A percentile compares a stretch with the other conserved stretches of the same genome.
Conservation (phyloP, 441 rosid species). For the Adansonia gregorii region DNA sequence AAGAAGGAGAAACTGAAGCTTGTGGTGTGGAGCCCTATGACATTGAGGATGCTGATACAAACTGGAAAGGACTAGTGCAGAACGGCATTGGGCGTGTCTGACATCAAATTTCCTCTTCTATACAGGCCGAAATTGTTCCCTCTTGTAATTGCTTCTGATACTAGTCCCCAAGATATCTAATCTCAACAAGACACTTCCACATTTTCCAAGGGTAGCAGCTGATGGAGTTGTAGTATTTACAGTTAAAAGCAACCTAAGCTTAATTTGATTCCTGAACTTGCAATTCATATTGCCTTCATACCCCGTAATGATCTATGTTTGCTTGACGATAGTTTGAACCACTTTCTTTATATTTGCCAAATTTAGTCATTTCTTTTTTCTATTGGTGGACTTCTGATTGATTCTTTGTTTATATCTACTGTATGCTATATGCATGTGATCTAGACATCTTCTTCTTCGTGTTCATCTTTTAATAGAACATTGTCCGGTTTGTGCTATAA, state of each 20-base stretch:
- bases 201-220: slow-evolving; percentile 43
- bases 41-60: slow-evolving; percentile 44
- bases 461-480: neutral
- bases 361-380: neutral
- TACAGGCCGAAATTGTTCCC: slow-evolving; percentile 48
- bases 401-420: slow-evolving; percentile 11
- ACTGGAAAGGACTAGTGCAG: slow-evolving; percentile 45
- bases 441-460: neutral
- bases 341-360: neutral
- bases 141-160: slow-evolving; percentile 48
- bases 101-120: slow-evolving; percentile 53
- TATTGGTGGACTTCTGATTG: neutral
- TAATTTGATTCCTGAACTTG: slow-evolving; percentile 1
- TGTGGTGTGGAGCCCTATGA: slow-evolving; percentile 57
- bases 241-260: slow-evolving; percentile 26
- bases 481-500: neutral
- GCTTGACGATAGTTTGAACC: neutral
- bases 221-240: slow-evolving; percentile 47
- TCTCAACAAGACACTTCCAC: slow-evolving; percentile 51
- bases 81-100: slow-evolving; percentile 44
- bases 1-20: slow-evolving; percentile 49
- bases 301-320: neutral
- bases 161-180: slow-evolving; percentile 39
- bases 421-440: neutral
- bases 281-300: neutral